Percentiles rank a stretch among this genome's conserved stretches.
These are phyloP conservation scores for Cystobasidium pallidum DNA, from an alignment of 1,284 basidiomycete species.

Conservation along the genomic window DNA sequence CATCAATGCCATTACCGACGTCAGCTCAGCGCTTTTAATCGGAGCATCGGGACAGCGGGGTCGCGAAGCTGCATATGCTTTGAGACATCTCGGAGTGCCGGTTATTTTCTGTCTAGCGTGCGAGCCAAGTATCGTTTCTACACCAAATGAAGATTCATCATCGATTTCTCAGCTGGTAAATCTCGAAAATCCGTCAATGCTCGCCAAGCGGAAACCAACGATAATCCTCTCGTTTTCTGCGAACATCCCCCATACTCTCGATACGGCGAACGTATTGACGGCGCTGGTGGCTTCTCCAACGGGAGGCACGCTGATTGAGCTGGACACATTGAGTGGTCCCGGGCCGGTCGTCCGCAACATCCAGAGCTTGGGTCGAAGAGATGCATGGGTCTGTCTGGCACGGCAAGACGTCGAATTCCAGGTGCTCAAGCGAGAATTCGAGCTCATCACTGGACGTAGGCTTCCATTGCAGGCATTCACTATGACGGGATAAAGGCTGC, in stretches of 20 bases:
- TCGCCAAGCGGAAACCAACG: conserved; percentile 5
- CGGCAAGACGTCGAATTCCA: conserved; percentile 32
- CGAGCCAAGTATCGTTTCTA: not conserved
- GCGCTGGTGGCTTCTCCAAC: conserved; percentile 24
- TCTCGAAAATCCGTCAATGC: conserved; percentile 9
- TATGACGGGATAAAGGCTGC: not conserved
- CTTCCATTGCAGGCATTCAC: conserved; percentile 6
- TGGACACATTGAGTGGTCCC: conserved; percentile 14
- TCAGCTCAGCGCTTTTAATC: conserved; percentile 15
- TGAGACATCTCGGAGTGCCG: conserved; percentile 8
- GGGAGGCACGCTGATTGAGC: conserved; percentile 37
- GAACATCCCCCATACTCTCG: not conserved
- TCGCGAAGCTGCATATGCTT: conserved; percentile 37
- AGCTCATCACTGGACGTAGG: conserved; percentile 15
- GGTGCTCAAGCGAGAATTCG: conserved; percentile 18
- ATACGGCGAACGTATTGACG: not conserved
- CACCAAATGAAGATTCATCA: not conserved
- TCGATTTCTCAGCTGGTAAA: not conserved
- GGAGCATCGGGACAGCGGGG: conserved; percentile 27
- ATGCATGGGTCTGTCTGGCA: conserved; percentile 29
- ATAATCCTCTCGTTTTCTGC: conserved; percentile 23
- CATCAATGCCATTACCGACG: conserved; percentile 37
- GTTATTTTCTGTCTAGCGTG: conserved; percentile 25
- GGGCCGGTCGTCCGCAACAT: conserved; percentile 1
- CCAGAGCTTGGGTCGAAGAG: not conserved